These are phyloP conservation scores for Mikania micrantha DNA, from an alignment of 129 eudicot genomes.

Conservation along the genomic window DNA sequence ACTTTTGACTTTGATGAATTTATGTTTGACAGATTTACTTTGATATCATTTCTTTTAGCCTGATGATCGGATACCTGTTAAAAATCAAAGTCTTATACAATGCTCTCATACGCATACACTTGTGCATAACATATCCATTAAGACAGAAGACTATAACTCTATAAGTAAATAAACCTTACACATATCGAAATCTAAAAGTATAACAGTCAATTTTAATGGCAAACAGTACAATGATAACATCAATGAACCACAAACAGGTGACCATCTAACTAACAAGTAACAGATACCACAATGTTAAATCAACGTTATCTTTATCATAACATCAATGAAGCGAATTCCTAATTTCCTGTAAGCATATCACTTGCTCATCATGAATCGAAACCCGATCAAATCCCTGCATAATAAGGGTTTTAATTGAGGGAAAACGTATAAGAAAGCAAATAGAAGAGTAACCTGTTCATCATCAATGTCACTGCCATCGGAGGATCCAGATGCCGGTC, in stretches of 20 bases:
- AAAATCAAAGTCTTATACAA: not conserved
- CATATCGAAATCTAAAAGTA: too few relatives aligned
- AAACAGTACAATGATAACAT: too few relatives aligned
- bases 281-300: not conserved
- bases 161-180: too few relatives aligned
- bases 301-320: not conserved
- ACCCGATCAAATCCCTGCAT: not conserved
- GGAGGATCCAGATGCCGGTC: constrained; percentile 41
- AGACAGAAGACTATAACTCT: too few relatives aligned
- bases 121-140: too few relatives aligned
- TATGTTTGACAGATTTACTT: constrained; percentile 19
- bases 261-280: too few relatives aligned
- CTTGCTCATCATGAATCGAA: not conserved
- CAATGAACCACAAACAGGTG: too few relatives aligned
- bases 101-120: too few relatives aligned
- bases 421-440: not conserved
- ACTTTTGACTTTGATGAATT: constrained; percentile 43
- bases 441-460: constrained; percentile 34
- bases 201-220: too few relatives aligned
- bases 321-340: not conserved
- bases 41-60: constrained; percentile 30
- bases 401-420: not conserved
- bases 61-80: constrained; percentile 41
- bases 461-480: constrained; percentile 27
- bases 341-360: not conserved